phyloP scores from a whole-genome alignment of 2,329 filamentous ascomycete genomes.

The Orbilia ellipsospora region DNA sequence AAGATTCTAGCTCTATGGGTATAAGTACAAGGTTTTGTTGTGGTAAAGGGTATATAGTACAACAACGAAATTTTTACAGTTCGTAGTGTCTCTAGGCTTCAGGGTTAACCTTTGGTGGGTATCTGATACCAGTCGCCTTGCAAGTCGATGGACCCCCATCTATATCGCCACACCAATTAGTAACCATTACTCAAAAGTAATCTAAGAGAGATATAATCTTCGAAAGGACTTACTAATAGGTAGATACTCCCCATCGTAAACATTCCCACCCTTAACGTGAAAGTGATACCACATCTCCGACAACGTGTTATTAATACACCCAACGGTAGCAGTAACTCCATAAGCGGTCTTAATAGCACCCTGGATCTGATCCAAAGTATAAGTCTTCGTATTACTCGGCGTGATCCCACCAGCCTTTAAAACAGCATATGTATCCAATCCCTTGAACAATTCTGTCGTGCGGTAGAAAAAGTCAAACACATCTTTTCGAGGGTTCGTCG shows the following conservation, averaged over 20 bases:
- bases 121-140: constrained; percentile 36
- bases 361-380: constrained; percentile 54
- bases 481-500: constrained; percentile 71
- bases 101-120: constrained; percentile 34
- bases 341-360: constrained; percentile 64
- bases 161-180: neutral
- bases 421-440: constrained; percentile 73
- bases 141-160: constrained; percentile 50
- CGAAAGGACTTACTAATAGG: constrained; percentile 59
- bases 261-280: constrained; percentile 66
- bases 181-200: too few relatives aligned
- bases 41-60: constrained; percentile 7
- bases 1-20: neutral
- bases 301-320: constrained; percentile 67
- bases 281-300: constrained; percentile 73
- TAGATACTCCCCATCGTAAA: constrained; percentile 57
- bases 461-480: constrained; percentile 76
- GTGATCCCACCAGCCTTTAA: constrained; percentile 73
- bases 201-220: too few relatives aligned
- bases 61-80: neutral
- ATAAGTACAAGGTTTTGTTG: neutral
- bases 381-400: constrained; percentile 65
- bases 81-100: neutral
- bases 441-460: constrained; percentile 74
- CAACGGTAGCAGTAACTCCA: constrained; percentile 70